Percentiles rank a stretch among this genome's conserved stretches.
phyloP scores from a whole-genome alignment of 148 eudicot genomes.

The Camellia sinensis region DNA sequence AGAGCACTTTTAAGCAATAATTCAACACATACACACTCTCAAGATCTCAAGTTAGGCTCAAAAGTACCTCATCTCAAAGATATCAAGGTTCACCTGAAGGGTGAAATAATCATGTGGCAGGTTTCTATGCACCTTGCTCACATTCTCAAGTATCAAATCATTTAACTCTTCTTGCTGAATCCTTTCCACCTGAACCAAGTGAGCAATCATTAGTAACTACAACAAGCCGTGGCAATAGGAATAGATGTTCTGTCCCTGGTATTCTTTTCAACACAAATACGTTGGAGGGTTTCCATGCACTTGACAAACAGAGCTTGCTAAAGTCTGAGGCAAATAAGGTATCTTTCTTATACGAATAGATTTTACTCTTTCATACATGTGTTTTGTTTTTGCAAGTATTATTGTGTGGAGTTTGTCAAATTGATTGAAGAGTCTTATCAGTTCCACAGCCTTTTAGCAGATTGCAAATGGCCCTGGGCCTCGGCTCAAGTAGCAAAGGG shows the following conservation, averaged over 20 bases:
- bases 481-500: too few relatives aligned
- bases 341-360: neutral
- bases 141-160: conserved; percentile 65
- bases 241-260: conserved; percentile 80
- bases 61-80: too few relatives aligned
- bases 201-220: conserved; percentile 34
- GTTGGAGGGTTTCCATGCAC: conserved; percentile 66
- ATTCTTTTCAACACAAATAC: conserved; percentile 76
- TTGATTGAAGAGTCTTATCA: too few relatives aligned
- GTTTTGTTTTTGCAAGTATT: neutral
- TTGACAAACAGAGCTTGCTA: conserved; percentile 62
- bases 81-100: too few relatives aligned
- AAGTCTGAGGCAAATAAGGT: conserved; percentile 81
- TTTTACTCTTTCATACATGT: neutral
- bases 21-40: too few relatives aligned
- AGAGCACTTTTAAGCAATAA: too few relatives aligned
- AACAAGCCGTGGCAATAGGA: conserved; percentile 55
- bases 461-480: too few relatives aligned
- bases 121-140: conserved; percentile 83
- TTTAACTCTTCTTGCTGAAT: conserved; percentile 76
- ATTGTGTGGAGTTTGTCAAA: too few relatives aligned
- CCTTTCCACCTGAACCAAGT: conserved; percentile 70
- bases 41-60: too few relatives aligned
- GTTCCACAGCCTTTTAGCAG: too few relatives aligned
- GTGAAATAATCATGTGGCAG: conserved; percentile 41